These are phyloP conservation scores for Delonix regia DNA, from an alignment of 306 rosid species.

Conservation along the genomic window DNA sequence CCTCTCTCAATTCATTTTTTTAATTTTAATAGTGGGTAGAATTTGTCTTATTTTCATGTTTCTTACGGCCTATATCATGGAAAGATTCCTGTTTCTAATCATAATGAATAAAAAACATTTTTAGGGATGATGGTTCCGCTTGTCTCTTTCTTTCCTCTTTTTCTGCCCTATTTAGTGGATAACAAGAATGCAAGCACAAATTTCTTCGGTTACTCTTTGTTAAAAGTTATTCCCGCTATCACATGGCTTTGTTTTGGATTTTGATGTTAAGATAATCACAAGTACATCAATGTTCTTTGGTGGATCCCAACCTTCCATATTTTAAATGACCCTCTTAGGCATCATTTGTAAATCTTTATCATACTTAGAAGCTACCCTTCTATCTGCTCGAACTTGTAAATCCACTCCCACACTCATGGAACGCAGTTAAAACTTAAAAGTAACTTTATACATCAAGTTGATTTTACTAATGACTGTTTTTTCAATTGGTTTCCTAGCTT, in stretches of 20 bases:
- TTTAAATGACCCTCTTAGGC: conserved; percentile 46
- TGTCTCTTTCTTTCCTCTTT: conserved; percentile 6
- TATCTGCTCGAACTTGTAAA: conserved; percentile 39
- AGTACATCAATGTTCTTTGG: conserved; percentile 42
- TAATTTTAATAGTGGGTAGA: conserved; percentile 34
- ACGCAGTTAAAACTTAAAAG: conserved; percentile 28
- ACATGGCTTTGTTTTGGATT: conserved; percentile 49
- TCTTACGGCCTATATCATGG: conserved; percentile 67
- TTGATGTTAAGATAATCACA: conserved; percentile 48
- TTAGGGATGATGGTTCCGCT: conserved; percentile 37
- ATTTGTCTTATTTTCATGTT: conserved; percentile 65
- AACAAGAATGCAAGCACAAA: conserved; percentile 21
- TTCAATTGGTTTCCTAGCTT: neutral
- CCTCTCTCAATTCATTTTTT: conserved; percentile 25
- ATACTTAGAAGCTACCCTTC: conserved; percentile 89
- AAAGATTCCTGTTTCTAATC: conserved; percentile 75
- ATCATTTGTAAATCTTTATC: conserved; percentile 84
- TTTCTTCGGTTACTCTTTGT: conserved; percentile 26
- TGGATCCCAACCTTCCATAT: conserved; percentile 39
- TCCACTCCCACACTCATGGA: conserved; percentile 45
- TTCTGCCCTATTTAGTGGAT: conserved; percentile 9
- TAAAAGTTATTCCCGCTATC: conserved; percentile 40
- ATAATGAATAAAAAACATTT: conserved; percentile 46
- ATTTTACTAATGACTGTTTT: neutral
- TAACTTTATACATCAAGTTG: conserved; percentile 28